These are phyloP conservation scores for Mrakia frigida DNA, from an alignment of 768 basidiomycete species.

Conservation along the genomic window DNA sequence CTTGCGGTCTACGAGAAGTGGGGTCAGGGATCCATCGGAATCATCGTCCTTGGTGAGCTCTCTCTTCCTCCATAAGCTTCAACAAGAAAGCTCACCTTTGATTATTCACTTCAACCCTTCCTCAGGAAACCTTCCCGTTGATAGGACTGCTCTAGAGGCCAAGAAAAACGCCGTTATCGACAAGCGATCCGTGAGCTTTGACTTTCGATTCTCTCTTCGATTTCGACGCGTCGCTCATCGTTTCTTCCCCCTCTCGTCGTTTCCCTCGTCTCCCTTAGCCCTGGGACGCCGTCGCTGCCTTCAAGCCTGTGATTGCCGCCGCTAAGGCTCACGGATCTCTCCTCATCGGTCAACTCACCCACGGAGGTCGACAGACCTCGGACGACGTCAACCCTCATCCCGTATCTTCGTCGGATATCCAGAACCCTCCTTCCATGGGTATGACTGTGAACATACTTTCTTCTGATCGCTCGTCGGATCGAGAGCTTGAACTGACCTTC, in stretches of 20 bases:
- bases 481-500: not conserved
- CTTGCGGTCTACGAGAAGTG: conserved; percentile 40
- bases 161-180: conserved; percentile 41
- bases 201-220: too few relatives aligned
- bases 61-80: too few relatives aligned
- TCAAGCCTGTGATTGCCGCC: conserved; percentile 38
- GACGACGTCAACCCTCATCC: conserved; percentile 36
- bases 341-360: conserved; percentile 38
- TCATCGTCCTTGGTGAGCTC: conserved; percentile 35
- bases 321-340: conserved; percentile 38
- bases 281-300: conserved; percentile 45
- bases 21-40: conserved; percentile 41
- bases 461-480: not conserved
- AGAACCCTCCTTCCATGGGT: conserved; percentile 34
- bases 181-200: conserved; percentile 13
- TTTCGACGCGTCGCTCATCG: too few relatives aligned
- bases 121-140: conserved; percentile 40
- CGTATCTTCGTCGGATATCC: conserved; percentile 36
- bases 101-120: not conserved
- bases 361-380: conserved; percentile 30
- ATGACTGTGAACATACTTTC: not conserved
- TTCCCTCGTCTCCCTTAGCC: not conserved
- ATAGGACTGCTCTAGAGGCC: conserved; percentile 38
- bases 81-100: too few relatives aligned
- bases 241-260: too few relatives aligned